Conservation (phyloP, 1,139 yeast species). For the Lodderomyces metapsilosis region DNA sequence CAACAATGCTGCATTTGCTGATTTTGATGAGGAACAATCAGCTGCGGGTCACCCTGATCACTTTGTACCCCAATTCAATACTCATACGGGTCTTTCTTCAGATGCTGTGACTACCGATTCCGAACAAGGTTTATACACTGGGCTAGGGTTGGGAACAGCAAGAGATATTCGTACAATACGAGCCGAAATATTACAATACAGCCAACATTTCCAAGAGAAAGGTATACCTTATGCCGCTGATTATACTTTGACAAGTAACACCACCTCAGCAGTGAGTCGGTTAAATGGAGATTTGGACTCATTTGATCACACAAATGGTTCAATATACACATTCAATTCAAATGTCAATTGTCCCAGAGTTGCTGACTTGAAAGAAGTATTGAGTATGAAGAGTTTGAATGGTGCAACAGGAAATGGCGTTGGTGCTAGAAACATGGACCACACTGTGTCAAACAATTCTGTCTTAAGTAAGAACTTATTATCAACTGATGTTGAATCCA, state of each 20-base stretch:
- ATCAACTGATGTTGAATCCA: constrained; percentile 34
- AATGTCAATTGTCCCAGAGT: constrained; percentile 35
- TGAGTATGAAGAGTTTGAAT: constrained; percentile 16
- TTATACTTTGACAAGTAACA: constrained; percentile 5
- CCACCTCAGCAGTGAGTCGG: constrained; percentile 8
- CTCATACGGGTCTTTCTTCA: constrained; percentile 13
- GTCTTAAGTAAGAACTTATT: constrained; percentile 35
- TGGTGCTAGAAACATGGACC: constrained; percentile 6
- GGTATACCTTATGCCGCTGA: constrained; percentile 13
- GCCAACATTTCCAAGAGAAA: constrained; percentile 14
- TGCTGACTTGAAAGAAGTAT: constrained; percentile 45
- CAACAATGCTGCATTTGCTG: constrained; percentile 5
- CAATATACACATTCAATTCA: constrained; percentile 21
- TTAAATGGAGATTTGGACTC: constrained; percentile 7
- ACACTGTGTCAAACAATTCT: constrained; percentile 22
- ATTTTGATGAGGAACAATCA: constrained; percentile 6
- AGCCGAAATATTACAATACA: constrained; percentile 28
- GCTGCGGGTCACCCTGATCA: constrained; percentile 6
- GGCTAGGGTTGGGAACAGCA: constrained; percentile 41
- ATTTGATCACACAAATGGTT: constrained; percentile 15
- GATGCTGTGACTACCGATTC: constrained; percentile 13
- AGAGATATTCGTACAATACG: constrained; percentile 45
- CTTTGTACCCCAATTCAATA: constrained; percentile 11
- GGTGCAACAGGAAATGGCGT: constrained; percentile 1
- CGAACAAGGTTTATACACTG: constrained; percentile 15